Conservation (phyloP, 805 yeast genomes). For the Suhomyces kilbournensis region DNA sequence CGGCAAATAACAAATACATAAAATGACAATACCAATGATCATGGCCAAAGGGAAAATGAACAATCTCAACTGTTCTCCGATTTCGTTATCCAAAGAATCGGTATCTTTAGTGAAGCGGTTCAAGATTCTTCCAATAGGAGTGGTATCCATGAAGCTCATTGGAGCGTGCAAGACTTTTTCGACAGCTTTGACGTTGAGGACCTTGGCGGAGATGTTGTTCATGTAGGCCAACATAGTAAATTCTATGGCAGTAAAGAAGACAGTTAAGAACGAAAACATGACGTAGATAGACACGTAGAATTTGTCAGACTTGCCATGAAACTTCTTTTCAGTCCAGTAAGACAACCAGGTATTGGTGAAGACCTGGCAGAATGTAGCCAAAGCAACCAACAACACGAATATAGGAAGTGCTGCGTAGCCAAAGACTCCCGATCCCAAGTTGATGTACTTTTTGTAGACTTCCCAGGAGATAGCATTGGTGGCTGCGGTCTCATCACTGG, state of each 20-base stretch:
- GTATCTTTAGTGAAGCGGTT: conserved; percentile 46
- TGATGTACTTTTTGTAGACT: conserved; percentile 36
- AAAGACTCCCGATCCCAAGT: conserved; percentile 37
- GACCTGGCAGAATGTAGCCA: conserved; percentile 40
- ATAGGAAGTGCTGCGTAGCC: conserved; percentile 33
- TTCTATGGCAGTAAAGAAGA: conserved; percentile 37
- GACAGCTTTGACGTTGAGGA: conserved; percentile 37
- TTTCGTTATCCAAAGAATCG: conserved; percentile 44
- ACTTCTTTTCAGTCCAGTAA: conserved; percentile 38
- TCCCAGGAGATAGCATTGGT: conserved; percentile 40
- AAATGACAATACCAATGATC: conserved; percentile 38
- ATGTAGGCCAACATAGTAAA: conserved; percentile 42
- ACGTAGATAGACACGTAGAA: conserved; percentile 37
- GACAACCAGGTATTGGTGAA: conserved; percentile 47
- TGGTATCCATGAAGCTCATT: conserved; percentile 42
- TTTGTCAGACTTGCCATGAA: conserved; percentile 23
- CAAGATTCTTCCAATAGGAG: conserved; percentile 43
- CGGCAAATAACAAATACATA: conserved; percentile 51
- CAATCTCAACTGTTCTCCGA: conserved; percentile 42
- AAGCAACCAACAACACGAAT: conserved; percentile 27
- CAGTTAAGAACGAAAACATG: conserved; percentile 34
- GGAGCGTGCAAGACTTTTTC: conserved; percentile 39
- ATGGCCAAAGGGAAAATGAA: conserved; percentile 40
- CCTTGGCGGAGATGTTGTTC: conserved; percentile 37
- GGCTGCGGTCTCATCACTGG: conserved; percentile 35